Conservation (phyloP, 345 rosid genomes). For the Eucalyptus regnans region DNA sequence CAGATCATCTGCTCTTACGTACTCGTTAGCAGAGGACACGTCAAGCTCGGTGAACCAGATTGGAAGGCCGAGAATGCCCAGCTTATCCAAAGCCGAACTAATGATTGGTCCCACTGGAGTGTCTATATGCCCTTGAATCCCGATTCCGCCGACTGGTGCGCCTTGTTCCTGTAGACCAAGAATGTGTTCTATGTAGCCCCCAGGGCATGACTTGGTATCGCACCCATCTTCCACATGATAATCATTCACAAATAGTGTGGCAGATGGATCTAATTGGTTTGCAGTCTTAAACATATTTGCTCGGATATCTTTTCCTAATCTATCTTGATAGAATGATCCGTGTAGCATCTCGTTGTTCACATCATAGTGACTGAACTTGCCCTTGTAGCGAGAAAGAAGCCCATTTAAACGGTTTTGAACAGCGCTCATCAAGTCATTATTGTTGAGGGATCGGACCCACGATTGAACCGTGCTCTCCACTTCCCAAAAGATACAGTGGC, state of each 20-base stretch:
- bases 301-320: conserved; percentile 59
- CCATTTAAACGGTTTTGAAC: conserved; percentile 66
- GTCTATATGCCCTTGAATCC: conserved; percentile 85
- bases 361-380: conserved; percentile 81
- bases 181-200: conserved; percentile 68
- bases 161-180: conserved; percentile 68
- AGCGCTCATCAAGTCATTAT: conserved; percentile 39
- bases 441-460: conserved; percentile 65
- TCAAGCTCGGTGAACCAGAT: conserved; percentile 97
- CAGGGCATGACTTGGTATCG: conserved; percentile 68
- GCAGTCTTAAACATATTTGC: conserved; percentile 74
- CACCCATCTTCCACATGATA: conserved; percentile 87
- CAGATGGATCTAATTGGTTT: conserved; percentile 52
- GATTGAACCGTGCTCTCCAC: conserved; percentile 61
- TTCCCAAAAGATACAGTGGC: conserved; percentile 99
- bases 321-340: conserved; percentile 71
- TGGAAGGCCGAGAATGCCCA: conserved; percentile 75
- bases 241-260: conserved; percentile 73
- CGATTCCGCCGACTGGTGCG: conserved; percentile 84
- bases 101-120: conserved; percentile 70
- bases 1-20: conserved; percentile 75
- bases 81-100: conserved; percentile 54
- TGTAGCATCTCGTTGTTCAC: conserved; percentile 98
- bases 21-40: conserved; percentile 73
- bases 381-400: conserved; percentile 82